Base-by-base conservation (phyloP, 768 basidiomycete genomes). In the Tubosaeta brunneosetosa region DNA sequence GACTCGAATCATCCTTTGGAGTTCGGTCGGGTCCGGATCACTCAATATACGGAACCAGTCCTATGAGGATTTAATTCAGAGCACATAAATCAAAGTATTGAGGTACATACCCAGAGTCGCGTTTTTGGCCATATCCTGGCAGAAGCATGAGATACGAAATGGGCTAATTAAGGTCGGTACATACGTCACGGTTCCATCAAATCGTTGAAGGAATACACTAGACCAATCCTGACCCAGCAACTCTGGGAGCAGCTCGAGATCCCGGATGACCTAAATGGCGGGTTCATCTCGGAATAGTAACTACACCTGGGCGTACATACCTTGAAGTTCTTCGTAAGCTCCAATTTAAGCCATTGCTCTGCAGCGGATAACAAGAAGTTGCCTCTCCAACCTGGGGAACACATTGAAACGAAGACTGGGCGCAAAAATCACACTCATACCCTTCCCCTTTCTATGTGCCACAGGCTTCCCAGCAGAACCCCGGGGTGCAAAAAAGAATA, bases 241-340 rank as follows among this genome's bases (percentile, higher is more conserved):
- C 53, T 92, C 86, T n/a, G 97, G 97, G 50, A 98, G 77, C 19
- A 99, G 80, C 65, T 99, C 97, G 1, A 99, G 79, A 66, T 98
- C 97, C 38, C 97, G 86, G 53, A 99, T 99, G 47, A 98, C 77
- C 79, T 84, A 58, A 36, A 53, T 45, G n/a, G 14, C 27, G 43
- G 16, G 44, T 40, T 46, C 31, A 48, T 32, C 36, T 49, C 46
- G 9, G 8, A 13, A 16, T 40, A 32, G 16, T 4, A 25, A 51
- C 22, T 17, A 17, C 2, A 12, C 6, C 44, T 6, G 6, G 12
- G 41, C 16, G 17, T 33, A 38, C 44, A 36, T 51, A 75, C 90
- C 73, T 91, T 93, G 78, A 95, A 94, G 65, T 97, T 97, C 76
- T 97, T 98, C 4, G 92, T 90, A 12, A 99, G 74, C 65, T 98